Conservation (phyloP, 2,329 filamentous ascomycete genomes). For the Epichloe gansuensis region DNA sequence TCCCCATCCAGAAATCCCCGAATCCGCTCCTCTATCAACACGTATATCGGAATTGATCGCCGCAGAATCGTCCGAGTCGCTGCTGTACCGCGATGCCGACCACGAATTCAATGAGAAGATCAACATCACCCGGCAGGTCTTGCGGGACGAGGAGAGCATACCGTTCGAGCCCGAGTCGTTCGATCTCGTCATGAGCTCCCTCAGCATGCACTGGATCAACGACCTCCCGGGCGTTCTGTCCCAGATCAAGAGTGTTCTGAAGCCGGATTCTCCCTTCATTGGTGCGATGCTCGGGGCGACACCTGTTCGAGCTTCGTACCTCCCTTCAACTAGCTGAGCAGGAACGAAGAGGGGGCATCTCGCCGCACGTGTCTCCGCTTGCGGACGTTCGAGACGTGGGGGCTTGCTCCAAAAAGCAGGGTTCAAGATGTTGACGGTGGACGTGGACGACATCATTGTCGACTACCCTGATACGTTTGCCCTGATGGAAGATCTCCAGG, state of each 20-base stretch:
- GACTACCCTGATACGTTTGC: constrained; percentile 86
- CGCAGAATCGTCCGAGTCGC: constrained; percentile 64
- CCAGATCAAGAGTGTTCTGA: constrained; percentile 77
- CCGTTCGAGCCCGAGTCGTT: constrained; percentile 69
- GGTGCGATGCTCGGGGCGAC: constrained; percentile 96
- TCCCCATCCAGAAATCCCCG: constrained; percentile 40
- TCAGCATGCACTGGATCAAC: constrained; percentile 96
- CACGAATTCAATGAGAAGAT: constrained; percentile 64
- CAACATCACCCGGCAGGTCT: constrained; percentile 59
- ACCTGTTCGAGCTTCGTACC: constrained; percentile 88
- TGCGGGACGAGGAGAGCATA: constrained; percentile 62
- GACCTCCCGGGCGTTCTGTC: constrained; percentile 76
- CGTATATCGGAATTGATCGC: constrained; percentile 66
- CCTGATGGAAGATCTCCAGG: constrained; percentile 85
- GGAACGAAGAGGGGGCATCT: constrained; percentile 82
- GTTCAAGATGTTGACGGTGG: constrained; percentile 92
- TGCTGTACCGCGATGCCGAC: constrained; percentile 70
- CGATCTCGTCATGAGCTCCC: constrained; percentile 78
- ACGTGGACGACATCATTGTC: constrained; percentile 93
- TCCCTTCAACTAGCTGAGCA: constrained; percentile 86
- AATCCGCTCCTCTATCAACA: constrained; percentile 53
- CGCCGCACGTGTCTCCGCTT: constrained; percentile 79
- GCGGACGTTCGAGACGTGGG: constrained; percentile 89
- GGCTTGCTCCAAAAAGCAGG: constrained; percentile 76
- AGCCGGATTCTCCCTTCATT: constrained; percentile 84